A percentile compares a stretch with the other conserved stretches of the same genome.
Conservation (phyloP, 306 rosid species). For the Cucumis sativus region Cucumber_9930_V3 NC_026657.2:34627501-34628000, state of each 20-base stretch:
- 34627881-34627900: not conserved
- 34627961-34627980: not conserved
- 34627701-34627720: constrained; percentile 28
- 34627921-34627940: too few species aligned
- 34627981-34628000: too few species aligned
- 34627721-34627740: constrained; percentile 32
- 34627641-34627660: constrained; percentile 37
- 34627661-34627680: constrained; percentile 28
- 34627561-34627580: constrained; percentile 31
- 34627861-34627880: not conserved
- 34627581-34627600: constrained; percentile 34
- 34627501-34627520: constrained; percentile 73
- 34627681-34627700: constrained; percentile 34
- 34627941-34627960: not conserved
- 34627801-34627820: not conserved
- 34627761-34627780: constrained; percentile 2
- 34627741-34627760: constrained; percentile 22
- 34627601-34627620: constrained; percentile 69
- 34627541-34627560: constrained; percentile 45
- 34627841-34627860: not conserved
- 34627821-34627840: too few species aligned
- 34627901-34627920: not conserved
- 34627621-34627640: constrained; percentile 21
- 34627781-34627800: not conserved
- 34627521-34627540: constrained; percentile 65